phyloP scores from a whole-genome alignment of 1,139 yeast species.

The Diutina neorugosa region DNA sequence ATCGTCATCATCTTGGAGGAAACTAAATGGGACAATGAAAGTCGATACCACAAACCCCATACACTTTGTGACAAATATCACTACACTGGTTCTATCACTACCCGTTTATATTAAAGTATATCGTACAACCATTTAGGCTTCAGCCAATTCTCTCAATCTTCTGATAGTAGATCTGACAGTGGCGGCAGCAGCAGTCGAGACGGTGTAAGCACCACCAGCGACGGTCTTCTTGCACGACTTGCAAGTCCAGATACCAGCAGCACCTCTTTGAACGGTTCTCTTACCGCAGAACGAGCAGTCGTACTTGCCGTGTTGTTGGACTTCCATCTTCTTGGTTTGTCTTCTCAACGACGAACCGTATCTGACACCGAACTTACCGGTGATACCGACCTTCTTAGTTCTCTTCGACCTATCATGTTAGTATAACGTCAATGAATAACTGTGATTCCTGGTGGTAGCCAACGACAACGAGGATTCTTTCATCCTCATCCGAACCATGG shows the following conservation, averaged over 20 bases:
- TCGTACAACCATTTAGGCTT: slow-evolving; percentile 50
- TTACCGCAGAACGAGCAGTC: slow-evolving; percentile 99
- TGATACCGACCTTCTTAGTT: slow-evolving; percentile 99
- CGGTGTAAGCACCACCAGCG: slow-evolving; percentile 99
- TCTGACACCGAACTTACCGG: slow-evolving; percentile 99
- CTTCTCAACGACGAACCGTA: slow-evolving; percentile 99
- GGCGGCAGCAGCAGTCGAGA: slow-evolving; percentile 99
- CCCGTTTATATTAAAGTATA: slow-evolving; percentile 4
- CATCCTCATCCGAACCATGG: neutral
- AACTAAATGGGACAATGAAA: too few species aligned
- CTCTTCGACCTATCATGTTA: slow-evolving; percentile 83
- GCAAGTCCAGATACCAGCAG: slow-evolving; percentile 99
- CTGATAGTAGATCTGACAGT: slow-evolving; percentile 99
- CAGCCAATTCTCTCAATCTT: slow-evolving; percentile 99
- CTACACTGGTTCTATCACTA: neutral
- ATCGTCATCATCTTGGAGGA: too few species aligned
- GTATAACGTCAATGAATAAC: too few species aligned
- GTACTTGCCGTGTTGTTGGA: slow-evolving; percentile 97
- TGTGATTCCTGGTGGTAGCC: too few species aligned
- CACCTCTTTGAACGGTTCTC: slow-evolving; percentile 95
- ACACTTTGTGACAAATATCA: too few species aligned
- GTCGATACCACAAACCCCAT: too few species aligned
- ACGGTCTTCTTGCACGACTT: slow-evolving; percentile 89
- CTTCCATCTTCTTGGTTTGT: slow-evolving; percentile 98
- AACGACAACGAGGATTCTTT: neutral